Conservation (phyloP, 345 rosid genomes). For the Salix suchowensis region DNA sequence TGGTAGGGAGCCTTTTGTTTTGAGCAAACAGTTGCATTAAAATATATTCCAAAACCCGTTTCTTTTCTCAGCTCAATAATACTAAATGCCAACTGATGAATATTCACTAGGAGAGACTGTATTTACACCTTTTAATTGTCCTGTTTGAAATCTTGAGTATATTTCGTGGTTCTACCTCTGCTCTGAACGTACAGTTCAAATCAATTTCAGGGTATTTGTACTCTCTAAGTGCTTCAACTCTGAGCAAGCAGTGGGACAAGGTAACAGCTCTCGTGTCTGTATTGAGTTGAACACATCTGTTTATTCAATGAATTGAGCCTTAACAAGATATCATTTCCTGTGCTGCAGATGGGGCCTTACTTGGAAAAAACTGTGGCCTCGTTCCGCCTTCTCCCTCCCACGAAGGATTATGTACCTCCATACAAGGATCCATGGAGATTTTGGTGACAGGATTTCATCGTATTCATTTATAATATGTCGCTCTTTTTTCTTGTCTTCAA, state of each 20-base stretch:
- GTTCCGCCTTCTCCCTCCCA: conserved; percentile 75
- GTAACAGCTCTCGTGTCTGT: conserved; percentile 29
- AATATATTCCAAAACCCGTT: background rate
- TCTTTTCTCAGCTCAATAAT: background rate
- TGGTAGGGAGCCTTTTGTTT: conserved; percentile 45
- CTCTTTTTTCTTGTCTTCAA: background rate
- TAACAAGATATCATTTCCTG: conserved; percentile 4
- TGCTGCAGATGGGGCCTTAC: conserved; percentile 80
- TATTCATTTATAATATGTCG: background rate
- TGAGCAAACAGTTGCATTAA: background rate
- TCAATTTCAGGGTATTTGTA: conserved; percentile 68
- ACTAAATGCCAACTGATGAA: background rate
- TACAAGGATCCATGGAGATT: conserved; percentile 97
- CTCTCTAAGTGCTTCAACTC: conserved; percentile 87
- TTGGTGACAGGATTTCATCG: conserved; percentile 47
- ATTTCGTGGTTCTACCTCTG: background rate
- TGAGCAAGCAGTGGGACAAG: conserved; percentile 76
- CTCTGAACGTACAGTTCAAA: background rate
- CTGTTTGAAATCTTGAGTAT: background rate
- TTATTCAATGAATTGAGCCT: background rate
- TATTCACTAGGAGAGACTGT: background rate
- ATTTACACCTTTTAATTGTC: background rate
- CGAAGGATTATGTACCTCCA: conserved; percentile 80
- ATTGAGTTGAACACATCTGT: background rate
- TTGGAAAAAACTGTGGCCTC: conserved; percentile 60